phyloP scores from a whole-genome alignment of 495 filamentous ascomycete species.

The Penicillium bialowiezense region DNA sequence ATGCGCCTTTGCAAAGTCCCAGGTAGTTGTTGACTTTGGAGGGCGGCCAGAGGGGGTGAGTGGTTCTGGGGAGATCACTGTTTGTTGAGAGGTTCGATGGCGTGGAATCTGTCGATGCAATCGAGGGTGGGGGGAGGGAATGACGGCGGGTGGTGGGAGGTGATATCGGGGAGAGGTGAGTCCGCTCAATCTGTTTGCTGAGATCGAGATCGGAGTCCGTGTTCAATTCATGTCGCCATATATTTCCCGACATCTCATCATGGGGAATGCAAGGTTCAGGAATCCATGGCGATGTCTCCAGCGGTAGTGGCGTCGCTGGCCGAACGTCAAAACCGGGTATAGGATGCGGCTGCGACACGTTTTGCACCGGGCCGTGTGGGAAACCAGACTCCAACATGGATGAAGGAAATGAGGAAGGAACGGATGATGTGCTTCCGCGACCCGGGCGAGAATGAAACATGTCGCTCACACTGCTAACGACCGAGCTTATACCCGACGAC shows the following conservation, averaged over 20 bases:
- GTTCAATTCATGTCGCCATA: background rate
- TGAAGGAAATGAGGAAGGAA: background rate
- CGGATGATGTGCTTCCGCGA: background rate
- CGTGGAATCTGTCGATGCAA: slow-evolving; percentile 11
- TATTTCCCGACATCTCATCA: background rate
- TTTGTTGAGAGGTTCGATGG: slow-evolving; percentile 3
- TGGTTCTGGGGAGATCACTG: background rate
- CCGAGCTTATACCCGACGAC: background rate
- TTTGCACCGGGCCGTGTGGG: background rate
- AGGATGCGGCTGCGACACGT: background rate
- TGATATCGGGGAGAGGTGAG: background rate
- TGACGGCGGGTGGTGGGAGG: background rate
- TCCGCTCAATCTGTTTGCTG: background rate
- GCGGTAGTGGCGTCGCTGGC: background rate
- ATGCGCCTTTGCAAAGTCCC: slow-evolving; percentile 53
- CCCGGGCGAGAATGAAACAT: background rate
- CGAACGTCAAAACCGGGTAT: background rate
- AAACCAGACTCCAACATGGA: background rate
- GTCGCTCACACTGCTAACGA: background rate
- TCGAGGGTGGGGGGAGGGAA: slow-evolving; percentile 6
- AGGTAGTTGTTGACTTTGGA: slow-evolving; percentile 43
- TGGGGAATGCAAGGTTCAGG: background rate
- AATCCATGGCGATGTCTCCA: background rate
- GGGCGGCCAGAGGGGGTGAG: slow-evolving; percentile 22
- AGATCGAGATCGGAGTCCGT: background rate